These are phyloP conservation scores for Scheffersomyces segobiensis DNA, from an alignment of 1,139 yeast species.

Conservation along the genomic window DNA sequence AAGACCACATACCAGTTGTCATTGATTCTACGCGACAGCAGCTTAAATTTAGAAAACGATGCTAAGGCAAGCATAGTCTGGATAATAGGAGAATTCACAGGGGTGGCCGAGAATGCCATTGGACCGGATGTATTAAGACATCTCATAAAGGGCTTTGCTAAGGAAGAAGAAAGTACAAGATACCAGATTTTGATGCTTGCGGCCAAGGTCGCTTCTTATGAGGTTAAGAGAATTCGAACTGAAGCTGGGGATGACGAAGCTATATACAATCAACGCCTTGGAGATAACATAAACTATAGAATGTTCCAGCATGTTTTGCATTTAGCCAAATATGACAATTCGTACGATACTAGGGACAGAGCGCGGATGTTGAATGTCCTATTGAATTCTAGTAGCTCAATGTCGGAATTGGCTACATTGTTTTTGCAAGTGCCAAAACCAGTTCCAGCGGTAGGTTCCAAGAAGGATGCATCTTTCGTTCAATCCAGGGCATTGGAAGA, in stretches of 20 bases:
- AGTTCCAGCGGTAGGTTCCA: slow-evolving; percentile 37
- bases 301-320: slow-evolving; percentile 64
- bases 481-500: slow-evolving; percentile 19
- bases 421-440: slow-evolving; percentile 85
- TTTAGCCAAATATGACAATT: slow-evolving; percentile 71
- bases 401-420: slow-evolving; percentile 64
- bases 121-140: slow-evolving; percentile 79
- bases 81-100: slow-evolving; percentile 83
- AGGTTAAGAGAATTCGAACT: slow-evolving; percentile 38
- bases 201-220: slow-evolving; percentile 66
- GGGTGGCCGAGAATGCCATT: slow-evolving; percentile 39
- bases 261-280: slow-evolving; percentile 31
- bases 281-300: slow-evolving; percentile 40
- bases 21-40: slow-evolving; percentile 24
- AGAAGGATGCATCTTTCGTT: not conserved
- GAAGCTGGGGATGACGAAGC: slow-evolving; percentile 22
- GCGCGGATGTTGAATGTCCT: slow-evolving; percentile 70
- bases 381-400: slow-evolving; percentile 34
- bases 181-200: slow-evolving; percentile 73
- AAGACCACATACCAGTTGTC: slow-evolving; percentile 42
- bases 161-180: slow-evolving; percentile 61
- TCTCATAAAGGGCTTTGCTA: slow-evolving; percentile 54
- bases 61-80: slow-evolving; percentile 88
- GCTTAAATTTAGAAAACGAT: slow-evolving; percentile 33
- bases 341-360: slow-evolving; percentile 81